A percentile compares a stretch with the other conserved stretches of the same genome.
phyloP scores from a whole-genome alignment of 2,329 filamentous ascomycete species.

The Penicillium fuscoglaucum region DNA sequence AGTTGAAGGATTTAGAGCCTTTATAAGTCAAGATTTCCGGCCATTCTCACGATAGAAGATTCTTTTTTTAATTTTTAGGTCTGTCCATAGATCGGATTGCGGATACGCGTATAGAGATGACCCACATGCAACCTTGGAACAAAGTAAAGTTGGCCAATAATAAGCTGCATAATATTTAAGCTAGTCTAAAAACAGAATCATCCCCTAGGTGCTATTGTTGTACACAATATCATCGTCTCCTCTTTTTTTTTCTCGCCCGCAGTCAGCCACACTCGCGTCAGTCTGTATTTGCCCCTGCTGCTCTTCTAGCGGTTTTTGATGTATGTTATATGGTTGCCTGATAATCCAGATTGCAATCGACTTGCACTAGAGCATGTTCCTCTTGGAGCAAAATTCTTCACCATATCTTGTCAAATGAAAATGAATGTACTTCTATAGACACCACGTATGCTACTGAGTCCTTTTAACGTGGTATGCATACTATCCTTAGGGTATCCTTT shows the following conservation, averaged over 20 bases:
- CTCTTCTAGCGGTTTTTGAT: not conserved
- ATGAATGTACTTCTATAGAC: too few relatives aligned
- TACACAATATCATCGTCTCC: not conserved
- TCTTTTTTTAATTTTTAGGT: not conserved
- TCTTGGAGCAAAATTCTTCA: too few relatives aligned
- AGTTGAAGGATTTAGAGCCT: not conserved
- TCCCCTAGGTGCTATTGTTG: not conserved
- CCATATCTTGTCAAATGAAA: too few relatives aligned
- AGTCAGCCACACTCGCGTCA: not conserved
- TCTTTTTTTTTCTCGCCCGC: not conserved
- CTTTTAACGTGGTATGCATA: too few relatives aligned
- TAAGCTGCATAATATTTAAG: not conserved
- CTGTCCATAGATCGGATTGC: not conserved
- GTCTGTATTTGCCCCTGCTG: not conserved
- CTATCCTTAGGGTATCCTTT: too few relatives aligned
- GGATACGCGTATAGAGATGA: slow-evolving; percentile 3
- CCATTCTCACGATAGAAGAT: not conserved
- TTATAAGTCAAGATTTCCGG: not conserved
- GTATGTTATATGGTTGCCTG: not conserved
- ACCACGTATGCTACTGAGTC: too few relatives aligned
- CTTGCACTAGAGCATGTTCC: too few relatives aligned
- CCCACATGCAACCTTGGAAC: not conserved
- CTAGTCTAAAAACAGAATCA: not conserved
- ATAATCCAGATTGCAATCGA: not conserved
- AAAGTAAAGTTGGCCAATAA: not conserved